A percentile compares a stretch with the other conserved stretches of the same genome.
Conservation (phyloP, 208 protist genomes). For the Crithidia brevicula region DNA sequence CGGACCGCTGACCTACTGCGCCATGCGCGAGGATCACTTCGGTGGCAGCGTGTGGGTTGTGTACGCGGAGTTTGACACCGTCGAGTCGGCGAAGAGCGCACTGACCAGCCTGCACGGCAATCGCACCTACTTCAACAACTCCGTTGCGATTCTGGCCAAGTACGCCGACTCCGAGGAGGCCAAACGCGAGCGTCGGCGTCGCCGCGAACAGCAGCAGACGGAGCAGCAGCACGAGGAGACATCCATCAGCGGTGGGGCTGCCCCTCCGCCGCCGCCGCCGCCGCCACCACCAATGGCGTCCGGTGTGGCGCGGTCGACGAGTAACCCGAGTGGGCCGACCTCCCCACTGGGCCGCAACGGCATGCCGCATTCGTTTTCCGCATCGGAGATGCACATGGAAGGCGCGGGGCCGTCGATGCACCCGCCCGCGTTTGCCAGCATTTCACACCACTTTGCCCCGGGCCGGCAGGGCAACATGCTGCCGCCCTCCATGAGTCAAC, state of each 20-base stretch:
- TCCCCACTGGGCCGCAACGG: background rate
- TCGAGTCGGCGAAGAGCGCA: constrained; percentile 62
- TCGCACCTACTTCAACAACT: constrained; percentile 61
- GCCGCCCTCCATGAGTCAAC: constrained; percentile 23
- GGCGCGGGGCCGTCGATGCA: constrained; percentile 3
- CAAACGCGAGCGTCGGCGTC: constrained; percentile 76
- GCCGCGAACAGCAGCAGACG: constrained; percentile 51
- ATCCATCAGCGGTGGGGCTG: background rate
- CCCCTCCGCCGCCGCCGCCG: background rate
- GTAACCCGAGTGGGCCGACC: background rate
- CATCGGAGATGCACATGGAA: constrained; percentile 30
- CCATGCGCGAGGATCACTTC: constrained; percentile 89
- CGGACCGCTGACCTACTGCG: constrained; percentile 80
- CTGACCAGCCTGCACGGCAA: constrained; percentile 76
- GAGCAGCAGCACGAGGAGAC: constrained; percentile 18
- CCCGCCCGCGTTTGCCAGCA: constrained; percentile 29
- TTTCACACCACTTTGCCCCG: constrained; percentile 29
- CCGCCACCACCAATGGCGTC: constrained; percentile 13
- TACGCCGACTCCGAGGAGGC: constrained; percentile 82
- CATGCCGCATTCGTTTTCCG: constrained; percentile 17
- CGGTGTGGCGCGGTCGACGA: background rate
- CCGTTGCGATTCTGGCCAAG: constrained; percentile 79
- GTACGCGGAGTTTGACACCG: constrained; percentile 80
- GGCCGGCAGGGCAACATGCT: background rate
- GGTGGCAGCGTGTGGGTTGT: constrained; percentile 84